Percentiles rank a stretch among this genome's conserved stretches.
Conservation (phyloP, 352 stramenopile species). For the Thraustochytrium striatum region DNA sequence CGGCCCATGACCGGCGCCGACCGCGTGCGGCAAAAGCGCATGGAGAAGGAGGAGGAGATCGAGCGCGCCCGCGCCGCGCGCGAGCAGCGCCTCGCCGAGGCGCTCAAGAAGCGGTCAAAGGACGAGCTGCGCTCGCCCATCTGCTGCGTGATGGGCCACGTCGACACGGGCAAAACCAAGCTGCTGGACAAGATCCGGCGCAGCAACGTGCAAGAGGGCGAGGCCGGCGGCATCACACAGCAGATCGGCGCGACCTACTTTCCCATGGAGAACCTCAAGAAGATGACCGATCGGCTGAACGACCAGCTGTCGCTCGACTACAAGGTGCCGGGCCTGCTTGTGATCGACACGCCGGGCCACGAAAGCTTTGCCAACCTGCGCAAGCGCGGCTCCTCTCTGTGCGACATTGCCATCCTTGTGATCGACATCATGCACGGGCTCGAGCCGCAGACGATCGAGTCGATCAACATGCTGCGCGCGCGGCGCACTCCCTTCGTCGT, state of each 20-base stretch:
- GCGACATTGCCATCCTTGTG: conserved; percentile 99
- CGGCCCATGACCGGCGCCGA: conserved; percentile 39
- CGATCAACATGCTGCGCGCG: conserved; percentile 88
- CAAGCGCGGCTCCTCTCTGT: conserved; percentile 89
- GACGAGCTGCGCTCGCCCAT: conserved; percentile 97
- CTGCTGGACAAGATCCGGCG: conserved; percentile 98
- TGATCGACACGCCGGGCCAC: conserved; percentile 99
- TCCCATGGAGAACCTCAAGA: conserved; percentile 80
- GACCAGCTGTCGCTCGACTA: conserved; percentile 77
- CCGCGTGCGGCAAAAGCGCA: conserved; percentile 61
- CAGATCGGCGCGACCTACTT: conserved; percentile 94
- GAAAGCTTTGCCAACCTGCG: conserved; percentile 99
- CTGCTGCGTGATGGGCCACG: conserved; percentile 98
- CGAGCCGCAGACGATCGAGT: conserved; percentile 98
- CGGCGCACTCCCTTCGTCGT: conserved; percentile 96
- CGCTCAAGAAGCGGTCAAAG: conserved; percentile 64
- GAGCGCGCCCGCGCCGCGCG: conserved; percentile 81
- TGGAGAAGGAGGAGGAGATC: conserved; percentile 83
- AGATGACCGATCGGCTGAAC: conserved; percentile 70
- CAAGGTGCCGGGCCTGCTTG: conserved; percentile 80
- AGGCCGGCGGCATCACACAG: conserved; percentile 97
- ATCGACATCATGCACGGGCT: conserved; percentile 99
- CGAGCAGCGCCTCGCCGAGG: conserved; percentile 83
- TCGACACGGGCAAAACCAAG: conserved; percentile 97
- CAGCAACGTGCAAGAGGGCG: conserved; percentile 94